phyloP scores from a whole-genome alignment of 345 rosid genomes.

The Eucalyptus albens region DNA sequence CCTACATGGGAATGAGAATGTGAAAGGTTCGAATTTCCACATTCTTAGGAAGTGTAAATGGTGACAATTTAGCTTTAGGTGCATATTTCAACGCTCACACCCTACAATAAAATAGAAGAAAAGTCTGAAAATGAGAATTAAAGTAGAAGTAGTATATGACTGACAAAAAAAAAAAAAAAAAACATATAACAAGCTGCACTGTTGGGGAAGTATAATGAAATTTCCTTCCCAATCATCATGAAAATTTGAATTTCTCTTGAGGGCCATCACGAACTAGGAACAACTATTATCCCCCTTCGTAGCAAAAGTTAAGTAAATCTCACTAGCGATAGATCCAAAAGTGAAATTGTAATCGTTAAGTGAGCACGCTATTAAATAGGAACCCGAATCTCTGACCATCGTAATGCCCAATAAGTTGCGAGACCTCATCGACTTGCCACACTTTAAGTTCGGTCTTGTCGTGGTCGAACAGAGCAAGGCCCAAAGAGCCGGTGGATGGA shows the following conservation, averaged over 20 bases:
- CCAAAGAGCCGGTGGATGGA: neutral
- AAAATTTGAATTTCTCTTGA: neutral
- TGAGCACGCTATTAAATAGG: neutral
- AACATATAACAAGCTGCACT: neutral
- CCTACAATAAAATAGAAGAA: accelerated
- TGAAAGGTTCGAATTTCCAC: accelerated
- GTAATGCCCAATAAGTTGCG: neutral
- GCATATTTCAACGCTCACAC: accelerated
- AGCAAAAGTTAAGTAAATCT: neutral
- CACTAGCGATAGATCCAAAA: neutral
- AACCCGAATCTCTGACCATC: neutral
- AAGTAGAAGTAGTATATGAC: accelerated
- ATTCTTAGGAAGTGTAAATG: accelerated
- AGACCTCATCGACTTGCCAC: neutral
- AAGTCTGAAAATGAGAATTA: no score
- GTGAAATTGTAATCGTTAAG: neutral
- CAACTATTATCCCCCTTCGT: neutral
- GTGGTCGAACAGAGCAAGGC: neutral
- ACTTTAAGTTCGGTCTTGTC: neutral
- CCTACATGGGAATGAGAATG: accelerated
- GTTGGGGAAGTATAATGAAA: neutral
- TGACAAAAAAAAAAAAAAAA: no score
- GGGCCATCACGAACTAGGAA: neutral
- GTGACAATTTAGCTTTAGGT: no score
- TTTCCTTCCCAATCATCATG: neutral